phyloP scores from a whole-genome alignment of 2,329 filamentous ascomycete genomes.

The Hypoxylon sp. region DNA sequence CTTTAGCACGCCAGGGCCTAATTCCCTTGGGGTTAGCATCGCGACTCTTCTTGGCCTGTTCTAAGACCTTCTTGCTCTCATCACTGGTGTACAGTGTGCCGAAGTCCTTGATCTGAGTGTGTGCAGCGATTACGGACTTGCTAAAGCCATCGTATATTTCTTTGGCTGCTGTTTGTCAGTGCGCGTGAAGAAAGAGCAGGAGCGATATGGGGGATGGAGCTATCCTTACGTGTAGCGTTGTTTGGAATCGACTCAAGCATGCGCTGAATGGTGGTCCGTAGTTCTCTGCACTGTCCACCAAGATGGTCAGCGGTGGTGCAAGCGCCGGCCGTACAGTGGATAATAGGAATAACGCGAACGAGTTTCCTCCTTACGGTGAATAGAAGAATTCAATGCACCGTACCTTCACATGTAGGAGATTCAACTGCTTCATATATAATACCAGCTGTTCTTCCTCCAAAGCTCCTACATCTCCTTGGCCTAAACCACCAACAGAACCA shows the following conservation, averaged over 20 bases:
- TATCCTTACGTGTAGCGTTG: constrained; percentile 65
- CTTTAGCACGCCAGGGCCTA: constrained; percentile 70
- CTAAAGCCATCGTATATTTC: constrained; percentile 63
- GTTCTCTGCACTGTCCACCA: constrained; percentile 60
- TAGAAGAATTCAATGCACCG: neutral
- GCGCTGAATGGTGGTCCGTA: constrained; percentile 65
- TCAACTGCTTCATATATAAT: constrained; percentile 65
- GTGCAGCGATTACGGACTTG: constrained; percentile 63
- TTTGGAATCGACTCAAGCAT: constrained; percentile 67
- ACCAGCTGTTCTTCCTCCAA: constrained; percentile 66
- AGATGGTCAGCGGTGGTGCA: neutral
- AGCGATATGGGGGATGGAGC: neutral
- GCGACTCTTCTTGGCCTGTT: constrained; percentile 67
- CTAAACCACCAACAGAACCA: constrained; percentile 33
- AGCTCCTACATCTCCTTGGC: constrained; percentile 51
- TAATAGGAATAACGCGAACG: neutral
- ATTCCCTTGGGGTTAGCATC: constrained; percentile 70
- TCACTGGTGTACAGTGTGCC: constrained; percentile 63
- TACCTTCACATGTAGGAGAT: constrained; percentile 70
- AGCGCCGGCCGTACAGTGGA: neutral
- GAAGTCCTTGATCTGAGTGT: constrained; percentile 67
- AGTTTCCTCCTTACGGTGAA: neutral
- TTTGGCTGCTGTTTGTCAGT: constrained; percentile 62
- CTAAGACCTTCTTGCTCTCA: constrained; percentile 65
- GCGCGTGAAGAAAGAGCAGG: neutral